These are phyloP conservation scores for Sphagnum fallax DNA, from an alignment of 228 moss, liverwort and hornwort genomes.

Conservation along the genomic window DNA sequence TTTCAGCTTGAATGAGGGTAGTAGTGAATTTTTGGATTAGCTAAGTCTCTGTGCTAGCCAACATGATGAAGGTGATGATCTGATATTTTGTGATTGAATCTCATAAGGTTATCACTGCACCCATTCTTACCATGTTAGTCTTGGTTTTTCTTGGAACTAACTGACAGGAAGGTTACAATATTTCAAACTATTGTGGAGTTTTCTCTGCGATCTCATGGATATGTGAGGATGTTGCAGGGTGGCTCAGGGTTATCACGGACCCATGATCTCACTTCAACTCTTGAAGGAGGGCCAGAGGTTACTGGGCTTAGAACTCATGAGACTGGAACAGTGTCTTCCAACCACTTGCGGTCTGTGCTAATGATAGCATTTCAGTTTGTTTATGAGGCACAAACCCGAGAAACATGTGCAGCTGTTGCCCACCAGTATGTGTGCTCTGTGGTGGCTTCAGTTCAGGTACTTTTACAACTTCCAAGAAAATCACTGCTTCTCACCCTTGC, in stretches of 20 bases:
- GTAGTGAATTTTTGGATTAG: too few relatives aligned
- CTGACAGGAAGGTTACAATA: too few relatives aligned
- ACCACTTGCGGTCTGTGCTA: constrained; percentile 62
- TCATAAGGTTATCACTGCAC: too few relatives aligned
- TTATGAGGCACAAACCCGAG: constrained; percentile 50
- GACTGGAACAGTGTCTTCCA: constrained; percentile 19
- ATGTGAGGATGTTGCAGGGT: constrained; percentile 5
- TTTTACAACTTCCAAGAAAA: too few relatives aligned
- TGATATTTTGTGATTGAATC: too few relatives aligned
- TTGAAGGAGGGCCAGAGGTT: constrained; percentile 84
- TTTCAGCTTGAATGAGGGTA: too few relatives aligned
- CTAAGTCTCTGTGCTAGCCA: too few relatives aligned
- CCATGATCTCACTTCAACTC: constrained; percentile 78
- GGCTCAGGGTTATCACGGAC: constrained; percentile 74
- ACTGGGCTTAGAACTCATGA: constrained; percentile 65
- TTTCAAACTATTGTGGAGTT: too few relatives aligned
- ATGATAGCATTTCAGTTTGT: constrained; percentile 65
- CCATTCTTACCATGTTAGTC: too few relatives aligned
- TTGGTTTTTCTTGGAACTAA: too few relatives aligned
- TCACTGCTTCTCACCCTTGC: background rate
- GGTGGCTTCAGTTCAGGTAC: constrained; percentile 38
- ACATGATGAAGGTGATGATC: too few relatives aligned
- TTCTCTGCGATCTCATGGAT: too few relatives aligned
- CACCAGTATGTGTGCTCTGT: constrained; percentile 64
- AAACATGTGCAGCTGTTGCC: constrained; percentile 53